Evolutionary conservation across 768 basidiomycete genomes (phyloP).

Genomic region (Leccinum broughii): DNA sequence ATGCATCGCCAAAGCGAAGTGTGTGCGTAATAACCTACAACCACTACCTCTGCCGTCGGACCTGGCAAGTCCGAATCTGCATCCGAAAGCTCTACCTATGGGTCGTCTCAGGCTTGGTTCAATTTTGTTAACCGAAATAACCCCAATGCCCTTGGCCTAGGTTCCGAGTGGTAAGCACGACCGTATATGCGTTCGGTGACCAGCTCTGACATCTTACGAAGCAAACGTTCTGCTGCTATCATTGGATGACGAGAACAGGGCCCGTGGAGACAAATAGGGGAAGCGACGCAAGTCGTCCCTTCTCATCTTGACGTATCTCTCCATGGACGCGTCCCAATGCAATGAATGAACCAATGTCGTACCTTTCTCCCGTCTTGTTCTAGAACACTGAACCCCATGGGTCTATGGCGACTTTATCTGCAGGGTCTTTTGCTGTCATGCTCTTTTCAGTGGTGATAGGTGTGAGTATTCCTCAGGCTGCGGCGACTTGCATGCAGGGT

Average conservation of each 20-base stretch:
- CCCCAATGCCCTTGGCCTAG: background rate
- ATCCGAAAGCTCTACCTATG: background rate
- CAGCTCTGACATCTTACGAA: background rate
- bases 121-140: background rate
- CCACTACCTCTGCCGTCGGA: background rate
- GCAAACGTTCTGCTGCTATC: background rate
- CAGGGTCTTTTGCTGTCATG: background rate
- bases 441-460: background rate
- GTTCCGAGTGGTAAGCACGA: background rate
- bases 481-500: background rate
- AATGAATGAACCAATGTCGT: background rate
- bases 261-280: background rate
- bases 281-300: background rate
- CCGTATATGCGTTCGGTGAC: background rate
- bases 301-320: background rate
- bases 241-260: background rate
- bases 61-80: background rate
- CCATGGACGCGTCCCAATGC: background rate
- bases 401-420: background rate
- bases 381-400: background rate
- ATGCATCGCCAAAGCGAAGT: conserved; percentile 36
- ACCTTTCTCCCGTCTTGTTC: background rate
- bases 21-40: background rate
- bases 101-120: background rate
- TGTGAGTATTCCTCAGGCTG: background rate